Evolutionary conservation across 306 rosid genomes (phyloP), one percentile per base, ranked within the genome.

Genomic region (Glycine soja): DNA sequence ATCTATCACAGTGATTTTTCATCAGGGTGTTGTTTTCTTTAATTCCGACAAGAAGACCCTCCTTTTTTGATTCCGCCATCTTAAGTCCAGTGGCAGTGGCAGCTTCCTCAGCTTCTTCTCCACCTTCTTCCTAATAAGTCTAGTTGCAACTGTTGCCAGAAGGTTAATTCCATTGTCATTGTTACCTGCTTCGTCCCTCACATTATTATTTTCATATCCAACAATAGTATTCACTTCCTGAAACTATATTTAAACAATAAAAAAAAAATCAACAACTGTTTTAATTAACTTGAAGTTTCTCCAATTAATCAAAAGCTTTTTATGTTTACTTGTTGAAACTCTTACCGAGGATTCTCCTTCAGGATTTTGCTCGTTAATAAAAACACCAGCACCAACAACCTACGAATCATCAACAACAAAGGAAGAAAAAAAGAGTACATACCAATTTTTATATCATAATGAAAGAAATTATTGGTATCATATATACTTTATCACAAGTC

Each of bases 361-460:
- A 7, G 72, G 58, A 10, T 46, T 38, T 46, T 66, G 12, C 66
- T 73, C n/a, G 2, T 61, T 16, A 45, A 43, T n/a, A 18, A 42
- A 80, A 63, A 75, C 75, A 52, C 78, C 52, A 43, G 77, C 80
- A 5, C 83, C 83, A 8, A 73, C 77, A 13, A 15, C 85, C 88
- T 85, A 12, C 4, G 10, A 0, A 48, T 66, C 38, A 14, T 40
- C 48, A 51, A 3, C 0, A 34, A 11, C 6, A 18, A 62, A 50
- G 10, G 7, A 30, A 2, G 0, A 11, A 1, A 15, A 9, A 3
- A 38, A 11, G 9, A 36, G 15, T 32, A 2, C 30, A 24, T 24
- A 11, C 15, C 16, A 30, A 30, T 8, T 8, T 7, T 47, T 59
- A 51, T 43, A 57, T 58, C 11, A 63, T n/a, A 12, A 36, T 0